phyloP scores from a whole-genome alignment of 2,329 filamentous ascomycete genomes.

The Sclerotinia nivalis region DNA sequence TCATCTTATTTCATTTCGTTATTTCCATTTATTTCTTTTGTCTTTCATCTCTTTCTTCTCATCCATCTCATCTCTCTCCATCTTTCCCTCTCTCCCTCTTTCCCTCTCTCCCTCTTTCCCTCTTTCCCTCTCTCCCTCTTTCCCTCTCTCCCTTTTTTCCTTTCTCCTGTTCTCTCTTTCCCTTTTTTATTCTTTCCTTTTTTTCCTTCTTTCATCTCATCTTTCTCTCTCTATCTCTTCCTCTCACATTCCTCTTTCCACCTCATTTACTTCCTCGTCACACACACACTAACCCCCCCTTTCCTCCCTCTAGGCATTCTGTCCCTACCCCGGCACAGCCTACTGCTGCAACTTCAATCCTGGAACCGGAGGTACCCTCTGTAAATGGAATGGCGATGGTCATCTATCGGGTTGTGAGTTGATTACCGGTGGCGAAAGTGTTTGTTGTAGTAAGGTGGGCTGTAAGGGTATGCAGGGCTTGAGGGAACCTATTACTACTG shows the following conservation, averaged over 20 bases:
- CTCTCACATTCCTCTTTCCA: background rate
- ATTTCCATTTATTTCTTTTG: background rate
- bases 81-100: too few species aligned
- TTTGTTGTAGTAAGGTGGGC: background rate
- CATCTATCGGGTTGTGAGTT: slow-evolving; percentile 10
- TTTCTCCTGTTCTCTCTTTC: too few species aligned
- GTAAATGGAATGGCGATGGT: slow-evolving; percentile 14
- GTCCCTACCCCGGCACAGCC: slow-evolving; percentile 4
- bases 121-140: too few species aligned
- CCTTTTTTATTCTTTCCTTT: too few species aligned
- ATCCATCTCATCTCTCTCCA: too few species aligned
- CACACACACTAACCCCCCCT: background rate
- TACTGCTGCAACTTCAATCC: slow-evolving; percentile 5
- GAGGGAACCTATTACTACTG: slow-evolving; percentile 9
- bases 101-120: too few species aligned
- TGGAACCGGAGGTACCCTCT: background rate
- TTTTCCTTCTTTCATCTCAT: too few species aligned
- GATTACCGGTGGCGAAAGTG: background rate
- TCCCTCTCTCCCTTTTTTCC: too few species aligned
- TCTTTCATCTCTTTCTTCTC: background rate
- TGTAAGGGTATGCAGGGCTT: slow-evolving; percentile 17
- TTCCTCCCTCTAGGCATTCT: background rate
- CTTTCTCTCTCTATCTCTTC: background rate
- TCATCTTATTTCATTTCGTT: background rate
- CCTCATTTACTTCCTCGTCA: background rate